Conservation (phyloP, 257 asterid genomes). For the Solanum corneliomulleri region DNA sequence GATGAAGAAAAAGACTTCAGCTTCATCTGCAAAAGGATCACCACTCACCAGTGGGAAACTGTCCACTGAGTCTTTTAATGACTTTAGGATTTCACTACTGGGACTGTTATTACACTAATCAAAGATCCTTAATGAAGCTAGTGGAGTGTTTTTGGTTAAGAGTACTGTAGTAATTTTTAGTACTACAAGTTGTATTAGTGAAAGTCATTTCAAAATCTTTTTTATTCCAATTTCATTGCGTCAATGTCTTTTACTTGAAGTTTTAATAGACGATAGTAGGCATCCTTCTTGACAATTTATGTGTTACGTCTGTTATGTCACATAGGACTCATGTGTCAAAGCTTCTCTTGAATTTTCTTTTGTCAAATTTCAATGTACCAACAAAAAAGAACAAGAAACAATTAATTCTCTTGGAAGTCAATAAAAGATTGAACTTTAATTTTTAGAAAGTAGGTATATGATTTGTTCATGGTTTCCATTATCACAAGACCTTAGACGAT, state of each 20-base stretch:
- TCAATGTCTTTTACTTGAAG: background rate
- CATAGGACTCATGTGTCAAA: background rate
- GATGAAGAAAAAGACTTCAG: background rate
- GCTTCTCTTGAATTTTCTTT: no score
- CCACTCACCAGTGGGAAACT: background rate
- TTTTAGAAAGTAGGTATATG: background rate
- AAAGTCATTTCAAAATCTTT: background rate
- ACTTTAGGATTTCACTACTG: background rate
- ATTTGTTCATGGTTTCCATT: background rate
- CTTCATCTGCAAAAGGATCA: background rate
- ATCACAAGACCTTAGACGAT: background rate
- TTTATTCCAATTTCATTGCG: background rate
- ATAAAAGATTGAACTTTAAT: background rate
- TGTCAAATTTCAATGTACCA: background rate
- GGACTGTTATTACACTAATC: background rate
- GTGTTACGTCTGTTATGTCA: background rate
- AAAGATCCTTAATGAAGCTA: background rate
- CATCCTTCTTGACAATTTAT: background rate
- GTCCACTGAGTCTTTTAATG: background rate
- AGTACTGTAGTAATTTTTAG: background rate
- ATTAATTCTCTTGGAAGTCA: background rate
- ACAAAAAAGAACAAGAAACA: background rate
- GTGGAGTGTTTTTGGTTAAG: background rate
- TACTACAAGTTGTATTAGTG: background rate
- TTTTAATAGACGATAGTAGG: background rate